phyloP scores from a whole-genome alignment of 768 basidiomycete species.

The Coprinopsis sp. region DNA sequence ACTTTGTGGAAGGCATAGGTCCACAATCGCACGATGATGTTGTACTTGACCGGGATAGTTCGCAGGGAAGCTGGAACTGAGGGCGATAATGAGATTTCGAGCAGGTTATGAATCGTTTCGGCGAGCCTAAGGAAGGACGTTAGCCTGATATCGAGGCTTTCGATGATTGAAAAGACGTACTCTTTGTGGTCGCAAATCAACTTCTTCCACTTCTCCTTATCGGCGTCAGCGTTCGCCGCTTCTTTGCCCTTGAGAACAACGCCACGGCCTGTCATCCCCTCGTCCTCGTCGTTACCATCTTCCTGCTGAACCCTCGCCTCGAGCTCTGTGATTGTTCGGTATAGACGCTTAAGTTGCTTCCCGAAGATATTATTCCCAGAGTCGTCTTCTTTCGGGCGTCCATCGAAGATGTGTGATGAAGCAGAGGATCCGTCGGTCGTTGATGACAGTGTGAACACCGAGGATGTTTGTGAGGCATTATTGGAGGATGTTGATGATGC shows the following conservation, averaged over 20 bases:
- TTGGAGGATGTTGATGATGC: slow-evolving; percentile 75
- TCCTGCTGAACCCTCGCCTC: slow-evolving; percentile 71
- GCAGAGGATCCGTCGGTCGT: slow-evolving; percentile 74
- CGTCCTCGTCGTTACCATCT: slow-evolving; percentile 53
- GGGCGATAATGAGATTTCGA: slow-evolving; percentile 81
- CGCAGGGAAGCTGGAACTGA: slow-evolving; percentile 85
- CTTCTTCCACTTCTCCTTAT: slow-evolving; percentile 74
- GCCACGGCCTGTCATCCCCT: slow-evolving; percentile 34
- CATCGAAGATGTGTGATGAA: slow-evolving; percentile 66
- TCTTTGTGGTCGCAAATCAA: slow-evolving; percentile 78
- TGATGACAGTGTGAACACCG: slow-evolving; percentile 69
- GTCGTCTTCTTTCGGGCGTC: slow-evolving; percentile 43
- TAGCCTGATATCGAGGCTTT: slow-evolving; percentile 6
- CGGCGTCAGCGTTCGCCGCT: slow-evolving; percentile 48
- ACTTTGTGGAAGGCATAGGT: slow-evolving; percentile 85
- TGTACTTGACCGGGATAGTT: slow-evolving; percentile 89
- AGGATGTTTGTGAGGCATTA: slow-evolving; percentile 62
- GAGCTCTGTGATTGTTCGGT: slow-evolving; percentile 74
- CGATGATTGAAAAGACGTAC: slow-evolving; percentile 40
- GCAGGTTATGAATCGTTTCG: slow-evolving; percentile 84
- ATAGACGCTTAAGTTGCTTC: slow-evolving; percentile 72
- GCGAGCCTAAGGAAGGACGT: slow-evolving; percentile 55
- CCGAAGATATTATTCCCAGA: slow-evolving; percentile 66
- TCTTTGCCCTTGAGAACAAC: slow-evolving; percentile 42
- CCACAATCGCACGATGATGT: slow-evolving; percentile 93